Evolutionary conservation across 192 early-diverging fungal species (phyloP), one percentile per base, ranked within the genome.

Genomic region (Coemansia sp.): DNA sequence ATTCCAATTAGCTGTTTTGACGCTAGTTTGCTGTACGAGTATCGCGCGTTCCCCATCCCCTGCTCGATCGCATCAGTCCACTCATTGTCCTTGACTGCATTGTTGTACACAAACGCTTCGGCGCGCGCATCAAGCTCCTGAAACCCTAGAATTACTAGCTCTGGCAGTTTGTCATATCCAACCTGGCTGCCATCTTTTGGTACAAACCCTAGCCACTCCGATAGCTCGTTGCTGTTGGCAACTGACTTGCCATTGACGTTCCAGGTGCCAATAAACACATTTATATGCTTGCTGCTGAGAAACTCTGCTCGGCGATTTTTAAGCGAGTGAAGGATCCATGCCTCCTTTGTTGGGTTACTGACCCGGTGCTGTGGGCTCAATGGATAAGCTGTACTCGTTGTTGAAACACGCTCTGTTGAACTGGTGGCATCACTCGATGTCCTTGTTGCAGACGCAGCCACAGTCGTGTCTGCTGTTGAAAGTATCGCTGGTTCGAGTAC

Each of bases 1-100:
- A 98, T 85, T 2, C 92, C 94, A 25, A 98, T 86, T 21, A 97
- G 82, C 73, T 94, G 94, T 61, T 91, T 88, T 0, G 92, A 90
- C 11, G 62, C 67, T 43, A 87, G 80, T 63, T 89, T 91, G 56
- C 73, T 64, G 62, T 89, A 94, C 18, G 69, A 73, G 24, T 66
- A 50, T 23, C 59, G 62, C 11, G 68, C 64, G 0, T 62, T 57
- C 9, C 81, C 85, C 64, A 98, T 81, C 39, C 82, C 83, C 10
- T 66, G 48, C 18, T 89, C 83, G 1, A 98, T 83, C 2, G 85
- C 84, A 4, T 84, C 66, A 2, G 81, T 87, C 96, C 94, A 98
- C 27, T 85, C 85, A 13, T 78, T 73, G 54, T 95, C 91, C 71
- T 90, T 93, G 14, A 82, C 80, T 39, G 81, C 80, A 74, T 94